Percentiles rank a stretch among this genome's conserved stretches.
Conservation (phyloP, 495 filamentous ascomycete genomes). For the Annulohypoxylon nitens region DNA sequence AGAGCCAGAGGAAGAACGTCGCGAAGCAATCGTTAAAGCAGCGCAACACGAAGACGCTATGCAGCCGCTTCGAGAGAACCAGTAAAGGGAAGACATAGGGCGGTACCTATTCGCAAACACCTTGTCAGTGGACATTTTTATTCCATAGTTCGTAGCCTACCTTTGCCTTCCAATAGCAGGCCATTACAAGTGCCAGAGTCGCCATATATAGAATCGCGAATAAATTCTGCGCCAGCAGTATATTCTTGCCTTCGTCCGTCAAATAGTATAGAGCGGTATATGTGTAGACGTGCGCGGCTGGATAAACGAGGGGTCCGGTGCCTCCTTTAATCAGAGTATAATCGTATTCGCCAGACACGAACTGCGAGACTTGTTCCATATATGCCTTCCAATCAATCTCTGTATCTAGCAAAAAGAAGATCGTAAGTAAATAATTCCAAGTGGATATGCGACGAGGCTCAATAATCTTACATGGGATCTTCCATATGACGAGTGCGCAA, state of each 20-base stretch:
- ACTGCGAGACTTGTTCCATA: constrained; percentile 91
- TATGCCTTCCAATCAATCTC: constrained; percentile 99
- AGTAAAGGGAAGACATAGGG: constrained; percentile 91
- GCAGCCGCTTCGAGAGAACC: constrained; percentile 88
- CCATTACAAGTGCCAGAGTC: constrained; percentile 80
- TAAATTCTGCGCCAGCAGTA: constrained; percentile 80
- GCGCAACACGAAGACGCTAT: constrained; percentile 91
- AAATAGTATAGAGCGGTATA: constrained; percentile 84
- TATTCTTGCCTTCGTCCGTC: constrained; percentile 81
- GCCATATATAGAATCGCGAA: constrained; percentile 84
- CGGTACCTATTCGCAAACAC: constrained; percentile 70
- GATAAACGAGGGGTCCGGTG: constrained; percentile 95
- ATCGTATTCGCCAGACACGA: constrained; percentile 85
- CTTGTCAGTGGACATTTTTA: constrained; percentile 21
- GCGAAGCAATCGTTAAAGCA: constrained; percentile 97
- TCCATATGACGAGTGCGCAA: constrained; percentile 81
- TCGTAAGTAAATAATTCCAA: constrained; percentile 6
- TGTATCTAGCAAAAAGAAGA: constrained; percentile 73
- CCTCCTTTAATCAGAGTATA: constrained; percentile 87
- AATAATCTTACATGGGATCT: constrained; percentile 81
- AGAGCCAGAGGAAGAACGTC: constrained; percentile 80
- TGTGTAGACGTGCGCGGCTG: constrained; percentile 91
- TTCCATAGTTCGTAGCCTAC: constrained; percentile 53
- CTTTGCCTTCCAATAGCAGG: constrained; percentile 82
- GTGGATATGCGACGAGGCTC: background rate